These are phyloP conservation scores for Ceratocystis colombiana DNA, from an alignment of 2,329 filamentous ascomycete genomes.

Conservation along the genomic window DNA sequence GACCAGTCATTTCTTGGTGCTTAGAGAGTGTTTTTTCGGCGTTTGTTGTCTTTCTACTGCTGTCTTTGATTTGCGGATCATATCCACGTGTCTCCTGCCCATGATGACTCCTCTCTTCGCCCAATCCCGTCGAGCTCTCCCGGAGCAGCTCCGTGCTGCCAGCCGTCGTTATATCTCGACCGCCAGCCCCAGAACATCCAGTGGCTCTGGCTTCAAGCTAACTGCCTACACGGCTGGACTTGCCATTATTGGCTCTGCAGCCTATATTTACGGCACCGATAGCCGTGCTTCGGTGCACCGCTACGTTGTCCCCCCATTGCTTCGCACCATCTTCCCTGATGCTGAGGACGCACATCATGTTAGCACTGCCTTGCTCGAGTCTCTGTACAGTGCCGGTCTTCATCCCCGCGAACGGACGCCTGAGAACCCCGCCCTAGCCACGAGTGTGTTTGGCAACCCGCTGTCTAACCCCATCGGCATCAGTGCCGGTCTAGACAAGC, in stretches of 20 bases:
- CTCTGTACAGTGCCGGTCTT: constrained; percentile 61
- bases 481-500: constrained; percentile 91
- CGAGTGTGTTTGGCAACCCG: constrained; percentile 61
- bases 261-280: constrained; percentile 63
- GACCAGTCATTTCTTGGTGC: constrained; percentile 5
- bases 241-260: constrained; percentile 37
- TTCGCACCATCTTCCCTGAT: constrained; percentile 59
- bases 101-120: constrained; percentile 25
- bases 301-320: constrained; percentile 54
- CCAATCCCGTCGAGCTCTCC: constrained; percentile 24
- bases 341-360: constrained; percentile 87
- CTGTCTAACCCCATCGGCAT: constrained; percentile 84
- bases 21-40: background rate
- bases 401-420: constrained; percentile 66
- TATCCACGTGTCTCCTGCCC: constrained; percentile 23
- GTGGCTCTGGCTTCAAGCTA: constrained; percentile 32
- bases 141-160: constrained; percentile 25
- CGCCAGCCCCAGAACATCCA: constrained; percentile 28
- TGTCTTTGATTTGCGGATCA: background rate
- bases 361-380: constrained; percentile 60
- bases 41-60: background rate
- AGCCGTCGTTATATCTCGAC: constrained; percentile 32
- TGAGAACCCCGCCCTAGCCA: constrained; percentile 35
- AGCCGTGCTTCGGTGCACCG: constrained; percentile 61
- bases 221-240: constrained; percentile 36